Base-by-base conservation (phyloP, 1,139 yeast species). In the Suhomyces bolitotheri region DNA sequence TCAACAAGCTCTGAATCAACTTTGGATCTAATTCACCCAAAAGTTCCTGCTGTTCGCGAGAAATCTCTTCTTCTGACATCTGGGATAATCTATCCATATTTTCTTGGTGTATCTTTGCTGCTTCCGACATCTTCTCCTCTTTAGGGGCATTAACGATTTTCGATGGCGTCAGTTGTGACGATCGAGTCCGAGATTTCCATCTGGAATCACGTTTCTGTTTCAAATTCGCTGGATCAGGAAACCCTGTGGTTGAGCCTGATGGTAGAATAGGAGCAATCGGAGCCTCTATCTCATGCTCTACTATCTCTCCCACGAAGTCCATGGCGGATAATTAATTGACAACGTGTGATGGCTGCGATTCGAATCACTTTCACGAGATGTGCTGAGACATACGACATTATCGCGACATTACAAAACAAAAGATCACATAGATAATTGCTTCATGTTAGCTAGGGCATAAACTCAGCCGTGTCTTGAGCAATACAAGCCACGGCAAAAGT, bases 291-390 rank as follows among this genome's bases (percentile, higher is more conserved):
- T 80, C 82, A 40, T 73, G 80, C 57, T 85, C 95, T 7, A 85
- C 80, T 28, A 86, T 83, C 40, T 86, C 95, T 7, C 88, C 87
- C 13, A 84, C 63, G 47, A 81, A 66, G 57, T 83, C 85, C 92
- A 84, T 83, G 3, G 16, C 30, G 36, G 19, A 14, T 16, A 11
- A 13, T 31, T 34, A 23, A 31, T 31, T 25, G 20, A 24, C 16
- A 33, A 27, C 30, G 22, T 26, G 22, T 22, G 31, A 22, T 22
- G 30, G 17, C 25, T 20, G 27, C 26, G 16, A 8, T 22, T 8
- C n/a, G n/a, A n/a, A n/a, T n/a, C n/a, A n/a, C n/a, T n/a, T n/a
- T n/a, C n/a, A 19, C 9, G 7, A 19, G 21, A 7, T 19, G 9
- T 19, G 9, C 9, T 19, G 21, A 19, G 7, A 5, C 24, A 22